Percentiles rank a stretch among this genome's conserved stretches.
Conservation (phyloP, 495 filamentous ascomycete genomes). For the Penicillium longicatenatum region DNA sequence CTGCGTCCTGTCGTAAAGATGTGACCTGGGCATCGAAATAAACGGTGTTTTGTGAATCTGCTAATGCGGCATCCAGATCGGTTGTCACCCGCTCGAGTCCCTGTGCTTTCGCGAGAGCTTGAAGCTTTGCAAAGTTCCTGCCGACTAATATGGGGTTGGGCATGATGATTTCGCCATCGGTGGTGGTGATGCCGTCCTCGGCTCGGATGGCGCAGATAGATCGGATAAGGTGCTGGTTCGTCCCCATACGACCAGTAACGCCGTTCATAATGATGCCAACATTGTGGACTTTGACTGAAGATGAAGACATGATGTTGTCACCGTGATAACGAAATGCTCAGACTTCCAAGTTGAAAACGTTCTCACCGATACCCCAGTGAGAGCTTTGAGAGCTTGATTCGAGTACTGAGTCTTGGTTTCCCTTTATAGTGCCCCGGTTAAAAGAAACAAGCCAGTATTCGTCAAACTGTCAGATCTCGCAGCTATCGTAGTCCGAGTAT, state of each 20-base stretch:
- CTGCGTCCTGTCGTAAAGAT: not conserved
- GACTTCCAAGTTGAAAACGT: not conserved
- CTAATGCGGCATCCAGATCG: not conserved
- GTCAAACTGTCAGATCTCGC: not conserved
- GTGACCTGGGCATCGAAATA: conserved; percentile 2
- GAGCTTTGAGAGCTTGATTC: no score
- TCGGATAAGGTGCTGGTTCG: conserved; percentile 1
- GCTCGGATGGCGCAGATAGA: conserved; percentile 1
- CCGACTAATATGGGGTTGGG: not conserved
- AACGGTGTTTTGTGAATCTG: not conserved
- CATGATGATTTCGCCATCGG: not conserved
- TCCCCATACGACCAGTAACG: conserved; percentile 1
- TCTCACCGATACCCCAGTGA: not conserved
- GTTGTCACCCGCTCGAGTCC: not conserved
- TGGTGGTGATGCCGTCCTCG: not conserved
- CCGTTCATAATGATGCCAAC: conserved; percentile 4
- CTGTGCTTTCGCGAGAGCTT: not conserved
- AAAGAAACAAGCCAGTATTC: not conserved
- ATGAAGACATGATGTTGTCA: not conserved
- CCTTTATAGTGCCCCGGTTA: not conserved
- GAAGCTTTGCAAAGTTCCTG: not conserved
- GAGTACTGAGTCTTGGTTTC: not conserved
- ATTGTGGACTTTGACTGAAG: not conserved
- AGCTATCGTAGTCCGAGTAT: not conserved
- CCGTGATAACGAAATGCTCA: not conserved